Evolutionary conservation across 331 rosid genomes (phyloP), one percentile per base, ranked within the genome.

Genomic region (Arachis monticola): DNA sequence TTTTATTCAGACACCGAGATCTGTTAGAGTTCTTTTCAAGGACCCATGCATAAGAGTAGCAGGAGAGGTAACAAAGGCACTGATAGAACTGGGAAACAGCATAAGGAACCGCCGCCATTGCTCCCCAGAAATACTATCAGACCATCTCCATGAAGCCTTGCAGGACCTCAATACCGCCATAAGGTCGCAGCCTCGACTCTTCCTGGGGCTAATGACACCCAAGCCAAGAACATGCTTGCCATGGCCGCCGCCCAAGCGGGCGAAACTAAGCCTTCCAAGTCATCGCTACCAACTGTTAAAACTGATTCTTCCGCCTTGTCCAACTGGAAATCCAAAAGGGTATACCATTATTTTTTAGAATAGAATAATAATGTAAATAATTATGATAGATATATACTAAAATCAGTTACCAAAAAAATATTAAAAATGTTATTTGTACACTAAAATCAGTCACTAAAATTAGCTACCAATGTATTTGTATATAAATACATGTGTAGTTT

Each of bases 181-280:
- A 64, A 89, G 85, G 59, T 91, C 97, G 4, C 98, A 91, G 63
- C 98, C 98, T 5, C 78, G 90, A 7, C 94, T 93, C 64, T 91
- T 93, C 88, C 77, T 93, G 3, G 97, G 90, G 67, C 92, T 64
- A 85, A 85, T 67, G 79, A 81, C n/a, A 85, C 64, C 83, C 86
- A 76, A 57, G 82, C 82, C 12, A 78, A 73, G 69, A 79, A 87
- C 84, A 78, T 89, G 85, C 77, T 92, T 0, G 89, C 89, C 40
- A 50, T 86, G 6, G 91, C 87, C 0, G 90, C 87, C 0, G 86
- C 86, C 46, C 77, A 81, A 8, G 87, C 81, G 6, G 73, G 73
- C 10, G 80, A 83, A 7, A 77, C 59, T 53, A 59, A 77, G 63
- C 58, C 70, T 0, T 67, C 63, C 44, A 82, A 82, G 38, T 32